Conservation (phyloP, 345 rosid species). For the Eucalyptus cloeziana region DNA sequence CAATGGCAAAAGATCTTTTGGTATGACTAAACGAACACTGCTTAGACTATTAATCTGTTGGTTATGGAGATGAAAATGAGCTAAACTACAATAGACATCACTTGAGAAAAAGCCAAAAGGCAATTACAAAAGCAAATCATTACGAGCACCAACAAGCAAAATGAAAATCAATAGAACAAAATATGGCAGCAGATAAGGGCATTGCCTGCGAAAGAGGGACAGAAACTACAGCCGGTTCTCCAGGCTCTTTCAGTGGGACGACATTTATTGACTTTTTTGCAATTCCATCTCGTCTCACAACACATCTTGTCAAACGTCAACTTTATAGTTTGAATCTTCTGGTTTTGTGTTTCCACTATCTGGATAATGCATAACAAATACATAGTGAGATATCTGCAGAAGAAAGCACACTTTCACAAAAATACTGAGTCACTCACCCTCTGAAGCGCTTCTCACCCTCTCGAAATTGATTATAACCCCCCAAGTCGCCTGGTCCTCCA, state of each 20-base stretch:
- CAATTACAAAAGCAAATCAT: background rate
- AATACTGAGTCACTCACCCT: conserved; percentile 32
- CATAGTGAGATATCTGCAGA: background rate
- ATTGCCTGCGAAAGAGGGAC: conserved; percentile 68
- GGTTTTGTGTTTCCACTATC: conserved; percentile 65
- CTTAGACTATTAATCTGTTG: conserved; percentile 67
- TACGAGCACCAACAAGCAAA: background rate
- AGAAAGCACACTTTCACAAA: background rate
- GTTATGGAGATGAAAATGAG: background rate
- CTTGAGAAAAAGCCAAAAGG: background rate
- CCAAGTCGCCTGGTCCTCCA: conserved; percentile 72
- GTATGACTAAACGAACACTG: conserved; percentile 61
- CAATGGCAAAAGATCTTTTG: conserved; percentile 73
- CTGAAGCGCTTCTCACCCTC: conserved; percentile 47
- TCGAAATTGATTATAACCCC: conserved; percentile 73
- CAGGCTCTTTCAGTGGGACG: conserved; percentile 53
- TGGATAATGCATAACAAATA: conserved; percentile 10
- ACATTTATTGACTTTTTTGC: conserved; percentile 51
- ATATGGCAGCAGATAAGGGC: background rate
- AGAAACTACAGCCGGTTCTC: conserved; percentile 79
- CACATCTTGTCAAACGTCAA: conserved; percentile 84
- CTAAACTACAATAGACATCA: background rate
- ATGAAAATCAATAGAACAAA: background rate
- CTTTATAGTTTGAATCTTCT: conserved; percentile 62
- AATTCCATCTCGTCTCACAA: conserved; percentile 44